A percentile compares a stretch with the other conserved stretches of the same genome.
These are phyloP conservation scores for Aspergillus pseudoglaucus DNA, from an alignment of 2,329 filamentous ascomycete species.

Conservation along the genomic window DNA sequence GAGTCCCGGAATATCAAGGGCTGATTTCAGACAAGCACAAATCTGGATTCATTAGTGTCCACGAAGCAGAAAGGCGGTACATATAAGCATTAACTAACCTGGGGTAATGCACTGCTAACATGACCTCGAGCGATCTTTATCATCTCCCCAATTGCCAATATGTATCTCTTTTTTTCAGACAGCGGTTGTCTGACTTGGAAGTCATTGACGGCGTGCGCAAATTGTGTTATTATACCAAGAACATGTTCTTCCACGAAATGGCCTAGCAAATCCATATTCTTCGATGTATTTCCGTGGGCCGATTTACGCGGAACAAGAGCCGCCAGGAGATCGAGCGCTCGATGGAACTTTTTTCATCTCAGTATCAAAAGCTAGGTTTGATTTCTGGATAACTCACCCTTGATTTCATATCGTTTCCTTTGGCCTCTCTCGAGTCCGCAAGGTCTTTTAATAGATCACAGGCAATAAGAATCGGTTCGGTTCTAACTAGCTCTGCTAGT, in stretches of 20 bases:
- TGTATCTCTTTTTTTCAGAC: slow-evolving; percentile 67
- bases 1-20: slow-evolving; percentile 67
- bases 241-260: slow-evolving; percentile 77
- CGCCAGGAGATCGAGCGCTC: slow-evolving; percentile 46
- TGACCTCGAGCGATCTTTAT: slow-evolving; percentile 67
- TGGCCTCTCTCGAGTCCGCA: slow-evolving; percentile 57
- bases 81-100: slow-evolving; percentile 57
- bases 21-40: slow-evolving; percentile 83
- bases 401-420: slow-evolving; percentile 27
- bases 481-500: slow-evolving; percentile 62
- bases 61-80: not conserved
- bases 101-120: slow-evolving; percentile 73
- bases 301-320: slow-evolving; percentile 46
- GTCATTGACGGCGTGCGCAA: slow-evolving; percentile 74
- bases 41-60: slow-evolving; percentile 51
- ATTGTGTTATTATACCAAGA: slow-evolving; percentile 75
- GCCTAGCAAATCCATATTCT: slow-evolving; percentile 55
- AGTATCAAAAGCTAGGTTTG: slow-evolving; percentile 1
- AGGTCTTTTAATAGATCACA: slow-evolving; percentile 76
- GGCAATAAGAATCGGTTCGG: slow-evolving; percentile 68
- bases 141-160: slow-evolving; percentile 83
- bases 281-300: slow-evolving; percentile 40
- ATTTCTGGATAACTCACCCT: slow-evolving; percentile 45
- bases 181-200: slow-evolving; percentile 49
- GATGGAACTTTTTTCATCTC: slow-evolving; percentile 34